Evolutionary conservation across 495 filamentous ascomycete genomes (phyloP).

Genomic region (Articulospora tetracladia): DNA sequence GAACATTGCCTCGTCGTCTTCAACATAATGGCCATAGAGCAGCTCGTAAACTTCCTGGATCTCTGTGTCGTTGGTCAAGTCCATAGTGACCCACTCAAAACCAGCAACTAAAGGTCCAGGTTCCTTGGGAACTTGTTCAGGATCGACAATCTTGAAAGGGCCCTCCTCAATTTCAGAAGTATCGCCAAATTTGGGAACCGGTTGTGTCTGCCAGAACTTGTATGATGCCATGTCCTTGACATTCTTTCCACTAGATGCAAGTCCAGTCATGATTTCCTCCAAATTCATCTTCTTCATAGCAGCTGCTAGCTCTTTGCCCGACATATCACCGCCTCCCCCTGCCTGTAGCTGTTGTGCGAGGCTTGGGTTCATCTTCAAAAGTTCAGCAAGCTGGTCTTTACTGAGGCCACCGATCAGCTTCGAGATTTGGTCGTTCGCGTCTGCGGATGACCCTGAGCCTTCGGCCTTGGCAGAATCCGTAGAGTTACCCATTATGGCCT

Average conservation of each 20-base stretch:
- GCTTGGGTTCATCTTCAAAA: slow-evolving; percentile 59
- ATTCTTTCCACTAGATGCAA: slow-evolving; percentile 74
- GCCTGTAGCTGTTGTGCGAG: slow-evolving; percentile 49
- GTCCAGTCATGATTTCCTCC: slow-evolving; percentile 76
- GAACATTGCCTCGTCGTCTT: slow-evolving; percentile 95
- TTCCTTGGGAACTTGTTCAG: slow-evolving; percentile 69
- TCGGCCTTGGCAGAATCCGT: slow-evolving; percentile 3
- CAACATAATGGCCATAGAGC: slow-evolving; percentile 88
- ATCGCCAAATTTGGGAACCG: slow-evolving; percentile 78
- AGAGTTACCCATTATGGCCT: background rate
- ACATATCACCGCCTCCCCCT: slow-evolving; percentile 28
- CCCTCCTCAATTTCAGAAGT: slow-evolving; percentile 40
- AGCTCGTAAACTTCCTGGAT: slow-evolving; percentile 84
- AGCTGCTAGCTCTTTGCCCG: slow-evolving; percentile 41
- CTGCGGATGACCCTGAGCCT: slow-evolving; percentile 4
- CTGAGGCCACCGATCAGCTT: slow-evolving; percentile 43
- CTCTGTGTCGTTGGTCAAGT: slow-evolving; percentile 58
- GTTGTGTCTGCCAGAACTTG: slow-evolving; percentile 98
- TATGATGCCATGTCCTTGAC: slow-evolving; percentile 93
- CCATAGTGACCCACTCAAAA: slow-evolving; percentile 93
- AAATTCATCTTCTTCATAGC: slow-evolving; percentile 67
- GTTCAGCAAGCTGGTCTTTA: slow-evolving; percentile 43
- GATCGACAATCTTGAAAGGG: slow-evolving; percentile 58
- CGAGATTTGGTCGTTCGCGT: slow-evolving; percentile 30
- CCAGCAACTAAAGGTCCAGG: slow-evolving; percentile 64